Base-by-base conservation (phyloP, 2,329 filamentous ascomycete genomes). In the Tolypocladium paradoxum region DNA sequence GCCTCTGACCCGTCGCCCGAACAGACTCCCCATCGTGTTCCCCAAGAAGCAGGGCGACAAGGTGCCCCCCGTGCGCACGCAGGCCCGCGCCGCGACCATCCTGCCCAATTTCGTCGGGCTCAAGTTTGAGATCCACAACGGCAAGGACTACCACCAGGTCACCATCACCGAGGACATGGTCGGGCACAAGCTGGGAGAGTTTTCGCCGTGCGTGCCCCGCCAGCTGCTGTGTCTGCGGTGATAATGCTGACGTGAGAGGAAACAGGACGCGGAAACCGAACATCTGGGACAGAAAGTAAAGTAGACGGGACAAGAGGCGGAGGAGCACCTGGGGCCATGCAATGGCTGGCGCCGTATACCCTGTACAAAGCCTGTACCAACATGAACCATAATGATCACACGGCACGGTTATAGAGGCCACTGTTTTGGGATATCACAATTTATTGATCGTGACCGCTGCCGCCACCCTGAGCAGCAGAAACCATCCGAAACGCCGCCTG, bases 91-190 rank as follows among this genome's bases (percentile, higher is more conserved):
- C 53, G 91, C 91, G 34, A 95, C 90, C 6, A 93, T 96, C 63
- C 78, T 96, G 53, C 91, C 91, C 57, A 95, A 88, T 71, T 96
- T 96, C 67, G 89, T 96, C 52, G 90, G 90, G 16, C 75, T 95
- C 63, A 85, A 83, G 68, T 96, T 96, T 70, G 86, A 91, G 70
- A 82, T 96, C 55, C 87, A 96, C 74, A 95, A 96, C 68, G 91
- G 91, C 64, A 95, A 93, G 75, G 80, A 79, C 34, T 96, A 96
- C 70, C 74, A 85, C 62, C 88, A 93, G 61, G 78, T 96, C 52
- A 79, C 77, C 59, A 87, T 96, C 58, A 95, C 90, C 18, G 91
- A 96, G 68, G 88, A 96, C 65, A 96, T 96, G 91, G 91, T 96
- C 49, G 91, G 91, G 52, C 87, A 93, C 71, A 96, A 96, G 73